Percentiles rank a stretch among this genome's conserved stretches.
These are phyloP conservation scores for Tuber microsphaerosporum DNA, from an alignment of 495 filamentous ascomycete genomes.

Conservation along the genomic window DNA sequence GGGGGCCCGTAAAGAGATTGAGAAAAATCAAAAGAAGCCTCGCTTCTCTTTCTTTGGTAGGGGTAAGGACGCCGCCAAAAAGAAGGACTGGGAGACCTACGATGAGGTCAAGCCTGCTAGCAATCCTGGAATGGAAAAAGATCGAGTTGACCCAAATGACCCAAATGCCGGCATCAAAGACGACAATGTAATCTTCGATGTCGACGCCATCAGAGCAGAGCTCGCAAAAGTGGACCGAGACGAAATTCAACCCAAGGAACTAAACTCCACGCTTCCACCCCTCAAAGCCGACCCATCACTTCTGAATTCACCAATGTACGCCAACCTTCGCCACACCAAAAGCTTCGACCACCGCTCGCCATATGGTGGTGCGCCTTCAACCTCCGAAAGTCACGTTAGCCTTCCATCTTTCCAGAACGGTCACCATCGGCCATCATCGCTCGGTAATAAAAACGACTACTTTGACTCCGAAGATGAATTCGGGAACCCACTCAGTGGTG, in stretches of 20 bases:
- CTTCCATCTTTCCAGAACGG: neutral
- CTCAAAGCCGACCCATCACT: constrained; percentile 61
- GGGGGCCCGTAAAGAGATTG: constrained; percentile 78
- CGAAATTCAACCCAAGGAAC: constrained; percentile 63
- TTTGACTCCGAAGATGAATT: constrained; percentile 44
- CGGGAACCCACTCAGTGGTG: constrained; percentile 42
- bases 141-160: constrained; percentile 41
- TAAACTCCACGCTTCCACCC: constrained; percentile 79
- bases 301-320: constrained; percentile 39
- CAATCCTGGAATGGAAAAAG: constrained; percentile 29
- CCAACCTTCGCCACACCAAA: constrained; percentile 49
- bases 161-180: constrained; percentile 40
- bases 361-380: neutral
- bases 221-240: constrained; percentile 52
- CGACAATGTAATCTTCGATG: constrained; percentile 75
- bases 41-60: constrained; percentile 72
- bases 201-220: constrained; percentile 86
- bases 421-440: neutral
- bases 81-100: constrained; percentile 94
- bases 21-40: constrained; percentile 61
- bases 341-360: constrained; percentile 43
- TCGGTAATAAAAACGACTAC: constrained; percentile 6
- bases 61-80: constrained; percentile 65
- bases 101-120: constrained; percentile 50
- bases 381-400: neutral